Percentiles rank a stretch among this genome's conserved stretches.
Conservation (phyloP, 345 rosid genomes). For the Chamaenerion angustifolium region DNA sequence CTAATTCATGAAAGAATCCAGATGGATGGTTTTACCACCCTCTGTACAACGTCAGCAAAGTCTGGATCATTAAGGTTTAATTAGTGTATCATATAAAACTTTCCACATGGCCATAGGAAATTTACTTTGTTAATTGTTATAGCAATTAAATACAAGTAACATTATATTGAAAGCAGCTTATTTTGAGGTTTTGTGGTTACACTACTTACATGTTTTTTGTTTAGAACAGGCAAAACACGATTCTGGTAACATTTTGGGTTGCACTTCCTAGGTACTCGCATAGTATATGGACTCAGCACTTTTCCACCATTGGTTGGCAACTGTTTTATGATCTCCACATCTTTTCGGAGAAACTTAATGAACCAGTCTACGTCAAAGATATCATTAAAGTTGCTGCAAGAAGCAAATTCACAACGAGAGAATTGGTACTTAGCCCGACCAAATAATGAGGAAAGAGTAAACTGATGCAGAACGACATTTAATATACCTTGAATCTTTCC, state of each 20-base stretch:
- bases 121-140: too few species aligned
- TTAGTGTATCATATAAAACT: too few species aligned
- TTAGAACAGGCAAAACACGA: conserved; percentile 42
- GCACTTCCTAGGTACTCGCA: conserved; percentile 92
- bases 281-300: conserved; percentile 29
- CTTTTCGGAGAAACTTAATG: conserved; percentile 51
- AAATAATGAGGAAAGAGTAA: neutral
- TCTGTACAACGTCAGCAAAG: too few species aligned
- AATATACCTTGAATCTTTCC: conserved; percentile 74
- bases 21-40: neutral
- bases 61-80: too few species aligned
- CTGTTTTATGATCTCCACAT: conserved; percentile 55
- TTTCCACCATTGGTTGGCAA: conserved; percentile 47
- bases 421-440: too few species aligned
- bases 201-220: conserved; percentile 36
- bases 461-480: neutral
- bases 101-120: too few species aligned
- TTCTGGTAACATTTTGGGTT: conserved; percentile 35
- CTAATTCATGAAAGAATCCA: too few species aligned
- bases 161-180: neutral
- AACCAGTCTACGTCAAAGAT: conserved; percentile 78
- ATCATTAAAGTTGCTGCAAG: conserved; percentile 65
- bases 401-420: conserved; percentile 2
- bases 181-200: neutral
- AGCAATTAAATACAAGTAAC: too few species aligned